Percentiles rank a stretch among this genome's conserved stretches.
Conservation (phyloP, 2,329 filamentous ascomycete species). For the Arthrobotrys pseudoclavata region DNA sequence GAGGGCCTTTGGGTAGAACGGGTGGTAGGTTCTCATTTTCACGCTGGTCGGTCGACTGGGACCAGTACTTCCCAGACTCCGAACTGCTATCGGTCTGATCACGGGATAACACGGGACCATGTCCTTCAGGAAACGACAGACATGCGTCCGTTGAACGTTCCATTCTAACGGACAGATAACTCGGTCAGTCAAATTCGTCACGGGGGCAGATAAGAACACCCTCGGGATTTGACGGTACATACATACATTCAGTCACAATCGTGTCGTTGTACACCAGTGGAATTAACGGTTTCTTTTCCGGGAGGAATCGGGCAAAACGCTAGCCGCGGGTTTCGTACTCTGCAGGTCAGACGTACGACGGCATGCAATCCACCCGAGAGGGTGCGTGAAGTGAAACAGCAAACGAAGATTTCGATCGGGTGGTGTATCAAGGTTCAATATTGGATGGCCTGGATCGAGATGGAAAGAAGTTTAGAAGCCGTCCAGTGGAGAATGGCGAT, state of each 20-base stretch:
- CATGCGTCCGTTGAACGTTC: slow-evolving; percentile 43
- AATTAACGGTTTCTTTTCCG: background rate
- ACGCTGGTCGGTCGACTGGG: slow-evolving; percentile 7
- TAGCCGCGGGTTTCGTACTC: slow-evolving; percentile 6
- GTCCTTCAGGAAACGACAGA: slow-evolving; percentile 35
- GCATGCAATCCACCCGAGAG: slow-evolving; percentile 16
- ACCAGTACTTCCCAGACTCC: slow-evolving; percentile 49
- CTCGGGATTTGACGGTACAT: background rate
- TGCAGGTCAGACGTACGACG: background rate
- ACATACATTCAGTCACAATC: slow-evolving; percentile 26
- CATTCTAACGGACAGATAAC: slow-evolving; percentile 17
- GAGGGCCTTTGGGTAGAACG: slow-evolving; percentile 31
- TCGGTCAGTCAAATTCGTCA: slow-evolving; percentile 1
- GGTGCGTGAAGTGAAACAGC: background rate
- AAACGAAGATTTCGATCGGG: background rate
- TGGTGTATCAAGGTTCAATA: slow-evolving; percentile 13
- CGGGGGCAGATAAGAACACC: background rate
- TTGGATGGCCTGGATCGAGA: slow-evolving; percentile 4
- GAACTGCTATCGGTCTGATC: slow-evolving; percentile 7
- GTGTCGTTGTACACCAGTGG: background rate
- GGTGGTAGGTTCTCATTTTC: slow-evolving; percentile 26
- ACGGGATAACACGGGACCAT: slow-evolving; percentile 20
- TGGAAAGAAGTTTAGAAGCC: background rate
- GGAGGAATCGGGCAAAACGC: background rate
- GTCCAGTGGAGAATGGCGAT: slow-evolving; percentile 5